Base-by-base conservation (phyloP, 257 asterid species). In the Agastache rugosa region DNA sequence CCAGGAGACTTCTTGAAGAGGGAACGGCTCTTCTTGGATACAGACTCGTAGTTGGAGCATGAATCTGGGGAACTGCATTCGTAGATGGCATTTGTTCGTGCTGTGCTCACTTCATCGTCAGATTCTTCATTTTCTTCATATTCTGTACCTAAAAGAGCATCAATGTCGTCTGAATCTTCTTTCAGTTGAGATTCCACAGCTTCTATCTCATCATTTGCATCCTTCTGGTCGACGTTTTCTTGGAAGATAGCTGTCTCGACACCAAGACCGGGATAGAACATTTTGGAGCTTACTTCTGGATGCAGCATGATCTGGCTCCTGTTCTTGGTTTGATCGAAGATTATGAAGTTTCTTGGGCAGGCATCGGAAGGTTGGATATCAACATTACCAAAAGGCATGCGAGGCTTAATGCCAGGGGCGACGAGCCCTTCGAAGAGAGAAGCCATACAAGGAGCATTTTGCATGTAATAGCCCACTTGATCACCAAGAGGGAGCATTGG, bases 51-150 rank as follows among this genome's bases (percentile, higher is more conserved):
- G 76, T 87, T 88, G 7, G 96, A 90, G 82, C 87, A 87, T 1
- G 96, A 88, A 70, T 87, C 97, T 0, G 93, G 86, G 7, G 97
- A 90, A 53, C 84, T 77, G 72, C 87, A 80, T 11, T 79, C 87
- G 23, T 76, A 81, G 51, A 59, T 55, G 31, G 83, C 87, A 71
- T 79, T 76, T 0, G 92, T 85, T 17, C 96, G 84, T 17, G 96
- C 96, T 10, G 97, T 92, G 85, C 97, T 92, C 77, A 92, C 83
- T 81, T 92, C 97, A 10, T 88, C 96, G 14, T 63, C 82, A 7
- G 64, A 69, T 47, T 81, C 86, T 25, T 80, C 88, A 2, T 51
- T 60, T 51, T 88, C 89, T 68, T 80, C 94, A 34, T 77, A 74
- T 58, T 88, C 96, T 39, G 82, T 65, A 69, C 93, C 85, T 80